Base-by-base conservation (phyloP, 352 stramenopile species). In the Phytophthora pinifolia region DNA sequence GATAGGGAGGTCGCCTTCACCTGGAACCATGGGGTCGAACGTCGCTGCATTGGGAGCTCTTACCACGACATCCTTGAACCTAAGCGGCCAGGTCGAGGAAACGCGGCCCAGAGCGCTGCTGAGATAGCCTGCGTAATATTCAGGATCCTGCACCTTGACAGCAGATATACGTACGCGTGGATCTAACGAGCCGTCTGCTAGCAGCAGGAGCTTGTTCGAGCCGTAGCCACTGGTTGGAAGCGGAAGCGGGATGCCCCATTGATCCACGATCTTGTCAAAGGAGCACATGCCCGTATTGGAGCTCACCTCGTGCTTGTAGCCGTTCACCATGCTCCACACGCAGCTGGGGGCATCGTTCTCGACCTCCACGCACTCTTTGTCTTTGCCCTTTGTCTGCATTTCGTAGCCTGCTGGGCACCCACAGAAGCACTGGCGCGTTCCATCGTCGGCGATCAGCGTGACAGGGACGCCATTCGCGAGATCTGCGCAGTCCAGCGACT, bases 161-260 rank as follows among this genome's bases (percentile, higher is more conserved):
- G 54, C 54, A 42, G 39, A 36, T 2, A 70, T 30, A 18, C 48
- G 36, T 9, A 67, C 47, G n/a, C 51, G 54, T 25, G 60, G 46
- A 27, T 65, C 47, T 2, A 59, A 18, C 9, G 54, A 68, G n/a
- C 5, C 33, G 18, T 58, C 30, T 5, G 20, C 71, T 38, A 47
- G 54, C 7, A 82, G 71, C 1, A 49, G 31, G 18, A 67, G 61
- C 9, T 61, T 52, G 39, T 73, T 71, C 0, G 67, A 61, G 17
- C 65, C 54, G 53, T 79, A 79, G 38, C 79, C 80, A 51, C 76
- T 75, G 7, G 42, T 72, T 22, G 76, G 72, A 38, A 86, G 76
- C 12, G 79, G 74, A 14, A 73, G 74, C 0, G 65, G 66, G 7
- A 89, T 46, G 0, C 52, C 49, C 63, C 69, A 85, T 8, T 69